A percentile compares a stretch with the other conserved stretches of the same genome.
Evolutionary conservation across 768 basidiomycete species (phyloP).

Genomic region (Cystobasidium onofrii): DNA sequence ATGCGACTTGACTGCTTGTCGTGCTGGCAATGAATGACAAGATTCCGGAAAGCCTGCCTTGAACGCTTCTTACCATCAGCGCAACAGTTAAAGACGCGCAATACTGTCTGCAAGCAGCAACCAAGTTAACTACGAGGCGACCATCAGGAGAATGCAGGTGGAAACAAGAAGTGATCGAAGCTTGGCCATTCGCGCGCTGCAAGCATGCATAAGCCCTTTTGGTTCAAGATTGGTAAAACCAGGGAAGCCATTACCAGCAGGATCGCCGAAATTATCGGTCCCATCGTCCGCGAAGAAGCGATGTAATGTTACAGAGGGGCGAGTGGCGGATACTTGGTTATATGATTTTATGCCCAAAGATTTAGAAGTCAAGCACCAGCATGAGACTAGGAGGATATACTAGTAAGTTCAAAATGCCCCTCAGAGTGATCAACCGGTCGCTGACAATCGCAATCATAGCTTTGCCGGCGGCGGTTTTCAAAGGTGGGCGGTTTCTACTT

Average conservation of each 20-base stretch:
- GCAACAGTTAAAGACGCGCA: too few species aligned
- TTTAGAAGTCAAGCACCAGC: background rate
- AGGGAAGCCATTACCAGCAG: background rate
- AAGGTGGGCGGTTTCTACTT: background rate
- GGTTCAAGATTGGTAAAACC: background rate
- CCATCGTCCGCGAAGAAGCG: slow-evolving; percentile 9
- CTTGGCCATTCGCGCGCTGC: background rate
- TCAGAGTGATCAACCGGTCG: too few species aligned
- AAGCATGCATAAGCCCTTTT: background rate
- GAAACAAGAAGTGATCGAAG: background rate
- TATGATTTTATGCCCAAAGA: slow-evolving; percentile 3
- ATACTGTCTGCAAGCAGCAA: too few species aligned
- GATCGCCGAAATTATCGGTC: background rate
- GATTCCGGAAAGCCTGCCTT: too few species aligned
- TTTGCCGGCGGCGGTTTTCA: slow-evolving; percentile 24
- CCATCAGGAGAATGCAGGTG: background rate
- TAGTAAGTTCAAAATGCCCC: too few species aligned
- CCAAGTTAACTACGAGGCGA: too few species aligned
- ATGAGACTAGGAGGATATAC: background rate
- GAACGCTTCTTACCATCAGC: too few species aligned
- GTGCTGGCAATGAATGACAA: too few species aligned
- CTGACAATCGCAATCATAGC: background rate
- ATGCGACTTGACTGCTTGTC: too few species aligned
- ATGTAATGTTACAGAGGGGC: background rate
- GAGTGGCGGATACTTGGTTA: slow-evolving; percentile 7